phyloP scores from a whole-genome alignment of 257 asterid species.

The Fraxinus cuspidata region DNA sequence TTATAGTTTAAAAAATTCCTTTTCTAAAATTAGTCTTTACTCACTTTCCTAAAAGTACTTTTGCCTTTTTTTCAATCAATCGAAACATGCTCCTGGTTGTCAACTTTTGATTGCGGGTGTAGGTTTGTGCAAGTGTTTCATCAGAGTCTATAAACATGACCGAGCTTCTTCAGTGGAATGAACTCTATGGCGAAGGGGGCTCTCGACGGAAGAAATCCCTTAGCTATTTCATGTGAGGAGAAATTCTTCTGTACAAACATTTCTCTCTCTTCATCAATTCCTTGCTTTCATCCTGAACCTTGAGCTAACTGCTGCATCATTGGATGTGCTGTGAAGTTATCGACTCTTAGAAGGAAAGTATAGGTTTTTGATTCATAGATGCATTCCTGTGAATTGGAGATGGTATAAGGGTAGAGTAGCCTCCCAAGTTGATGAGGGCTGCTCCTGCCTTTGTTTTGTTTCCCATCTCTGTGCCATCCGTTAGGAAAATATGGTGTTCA shows the following conservation, averaged over 20 bases:
- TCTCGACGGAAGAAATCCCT: conserved; percentile 67
- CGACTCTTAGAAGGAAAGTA: conserved; percentile 44
- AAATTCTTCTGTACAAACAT: conserved; percentile 26
- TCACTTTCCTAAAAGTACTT: background rate
- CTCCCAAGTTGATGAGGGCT: conserved; percentile 26
- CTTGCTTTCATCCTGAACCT: conserved; percentile 17
- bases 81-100: background rate
- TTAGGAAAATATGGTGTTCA: conserved; percentile 21
- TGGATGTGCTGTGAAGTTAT: conserved; percentile 32
- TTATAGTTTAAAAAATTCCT: background rate
- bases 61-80: background rate
- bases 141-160: conserved; percentile 77
- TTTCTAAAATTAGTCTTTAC: background rate
- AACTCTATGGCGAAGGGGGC: conserved; percentile 84
- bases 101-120: background rate
- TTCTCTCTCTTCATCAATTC: conserved; percentile 10
- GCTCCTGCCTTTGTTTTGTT: conserved; percentile 41
- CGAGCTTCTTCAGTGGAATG: conserved; percentile 82
- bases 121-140: conserved; percentile 85
- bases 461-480: conserved; percentile 30
- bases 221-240: conserved; percentile 74
- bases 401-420: conserved; percentile 41
- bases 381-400: conserved; percentile 32
- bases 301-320: conserved; percentile 16
- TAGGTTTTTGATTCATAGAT: conserved; percentile 37